phyloP scores from a whole-genome alignment of 345 rosid species.

The Hibiscus syriacus region DNA sequence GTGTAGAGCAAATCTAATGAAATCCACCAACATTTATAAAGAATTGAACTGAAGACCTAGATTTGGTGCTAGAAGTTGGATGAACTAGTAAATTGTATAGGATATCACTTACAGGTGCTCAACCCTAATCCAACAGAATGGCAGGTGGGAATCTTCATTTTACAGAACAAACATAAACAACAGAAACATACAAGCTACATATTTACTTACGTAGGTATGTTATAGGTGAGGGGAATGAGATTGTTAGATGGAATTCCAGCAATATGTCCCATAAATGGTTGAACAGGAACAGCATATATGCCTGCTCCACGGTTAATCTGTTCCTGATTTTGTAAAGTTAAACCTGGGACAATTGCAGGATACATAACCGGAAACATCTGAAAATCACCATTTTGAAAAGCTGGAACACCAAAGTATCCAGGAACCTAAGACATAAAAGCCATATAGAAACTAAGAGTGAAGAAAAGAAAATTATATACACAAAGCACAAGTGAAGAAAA shows the following conservation, averaged over 20 bases:
- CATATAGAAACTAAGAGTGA: background rate
- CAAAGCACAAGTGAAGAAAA: background rate
- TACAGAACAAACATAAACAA: background rate
- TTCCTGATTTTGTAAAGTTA: constrained; percentile 43
- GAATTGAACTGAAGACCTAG: background rate
- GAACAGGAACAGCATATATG: constrained; percentile 74
- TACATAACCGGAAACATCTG: constrained; percentile 55
- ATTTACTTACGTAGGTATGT: constrained; percentile 71
- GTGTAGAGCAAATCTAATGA: background rate
- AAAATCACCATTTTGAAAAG: constrained; percentile 37
- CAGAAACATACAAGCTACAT: background rate
- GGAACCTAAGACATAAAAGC: constrained; percentile 31
- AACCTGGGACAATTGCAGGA: constrained; percentile 46
- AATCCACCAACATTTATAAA: background rate
- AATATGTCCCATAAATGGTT: constrained; percentile 45
- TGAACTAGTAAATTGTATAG: background rate
- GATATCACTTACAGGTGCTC: background rate
- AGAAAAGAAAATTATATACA: background rate
- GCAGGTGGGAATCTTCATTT: background rate
- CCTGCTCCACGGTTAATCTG: constrained; percentile 70
- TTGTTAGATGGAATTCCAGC: constrained; percentile 61
- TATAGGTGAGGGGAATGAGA: constrained; percentile 87
- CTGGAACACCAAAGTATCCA: constrained; percentile 26
- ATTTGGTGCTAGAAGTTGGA: too few species aligned
- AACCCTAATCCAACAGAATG: background rate